Percentiles rank a stretch among this genome's conserved stretches.
Conservation (phyloP, 768 basidiomycete species). For the Suillus tomentosus region DNA sequence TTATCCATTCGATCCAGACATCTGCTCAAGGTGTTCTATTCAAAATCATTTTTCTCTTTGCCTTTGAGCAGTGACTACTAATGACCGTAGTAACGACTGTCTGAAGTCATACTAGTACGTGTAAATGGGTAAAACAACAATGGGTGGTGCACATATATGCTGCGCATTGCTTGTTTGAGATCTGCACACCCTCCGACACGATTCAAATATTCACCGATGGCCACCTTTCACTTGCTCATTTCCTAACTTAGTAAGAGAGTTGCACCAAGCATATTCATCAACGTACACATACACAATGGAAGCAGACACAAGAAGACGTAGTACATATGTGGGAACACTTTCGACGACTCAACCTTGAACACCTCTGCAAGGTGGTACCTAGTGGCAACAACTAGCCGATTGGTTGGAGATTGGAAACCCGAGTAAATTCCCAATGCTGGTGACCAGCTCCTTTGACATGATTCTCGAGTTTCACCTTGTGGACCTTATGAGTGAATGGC, state of each 20-base stretch:
- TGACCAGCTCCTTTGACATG: fast-evolving
- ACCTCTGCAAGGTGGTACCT: neutral
- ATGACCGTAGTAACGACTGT: too few relatives aligned
- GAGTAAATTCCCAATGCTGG: neutral
- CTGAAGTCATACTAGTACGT: too few relatives aligned
- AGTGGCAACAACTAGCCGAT: neutral
- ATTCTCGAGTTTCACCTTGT: neutral
- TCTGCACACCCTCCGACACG: neutral
- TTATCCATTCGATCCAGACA: too few relatives aligned
- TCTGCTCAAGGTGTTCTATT: too few relatives aligned
- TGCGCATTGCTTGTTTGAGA: too few relatives aligned
- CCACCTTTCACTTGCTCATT: neutral
- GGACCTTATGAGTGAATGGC: neutral
- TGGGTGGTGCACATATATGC: too few relatives aligned
- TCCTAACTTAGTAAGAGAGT: too few relatives aligned
- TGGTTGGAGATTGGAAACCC: neutral
- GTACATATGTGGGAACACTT: neutral
- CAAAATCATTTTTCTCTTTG: neutral
- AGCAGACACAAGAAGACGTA: too few relatives aligned
- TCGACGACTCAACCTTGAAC: neutral
- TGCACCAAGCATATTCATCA: neutral
- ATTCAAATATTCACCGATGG: too few relatives aligned
- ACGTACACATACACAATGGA: neutral
- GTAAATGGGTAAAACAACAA: too few relatives aligned
- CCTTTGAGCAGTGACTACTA: too few relatives aligned